Conservation (phyloP, 2,329 filamentous ascomycete species). For the Stemphylium beticola region DNA sequence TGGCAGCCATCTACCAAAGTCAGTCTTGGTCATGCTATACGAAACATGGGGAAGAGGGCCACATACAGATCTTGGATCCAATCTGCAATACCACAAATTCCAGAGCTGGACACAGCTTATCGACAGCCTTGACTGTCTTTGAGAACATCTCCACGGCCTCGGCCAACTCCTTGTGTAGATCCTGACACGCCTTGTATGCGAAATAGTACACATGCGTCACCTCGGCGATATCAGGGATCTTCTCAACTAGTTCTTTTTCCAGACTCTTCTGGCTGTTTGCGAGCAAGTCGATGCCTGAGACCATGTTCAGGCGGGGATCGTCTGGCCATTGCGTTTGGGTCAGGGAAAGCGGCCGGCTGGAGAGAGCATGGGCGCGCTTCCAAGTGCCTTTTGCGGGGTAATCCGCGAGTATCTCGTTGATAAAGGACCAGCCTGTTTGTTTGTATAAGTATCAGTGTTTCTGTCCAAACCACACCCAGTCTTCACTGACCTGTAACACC, state of each 20-base stretch:
- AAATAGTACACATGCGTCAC: constrained; percentile 56
- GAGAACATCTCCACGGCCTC: constrained; percentile 53
- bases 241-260: constrained; percentile 41
- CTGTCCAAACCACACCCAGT: neutral
- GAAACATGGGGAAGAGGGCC: too few relatives aligned
- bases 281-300: constrained; percentile 53
- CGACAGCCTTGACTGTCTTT: constrained; percentile 44
- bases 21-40: constrained; percentile 21
- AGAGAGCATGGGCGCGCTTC: constrained; percentile 49
- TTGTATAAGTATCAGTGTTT: neutral
- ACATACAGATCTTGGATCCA: constrained; percentile 46
- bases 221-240: constrained; percentile 44
- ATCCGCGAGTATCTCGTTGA: constrained; percentile 48
- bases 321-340: constrained; percentile 47
- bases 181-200: constrained; percentile 52
- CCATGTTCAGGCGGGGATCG: constrained; percentile 50
- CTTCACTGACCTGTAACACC: constrained; percentile 38
- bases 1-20: constrained; percentile 49
- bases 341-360: constrained; percentile 48
- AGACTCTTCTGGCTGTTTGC: constrained; percentile 48
- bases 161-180: constrained; percentile 48
- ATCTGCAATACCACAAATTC: constrained; percentile 41
- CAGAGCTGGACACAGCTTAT: constrained; percentile 26
- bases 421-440: constrained; percentile 50
- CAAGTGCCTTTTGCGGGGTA: constrained; percentile 48